A percentile compares a stretch with the other conserved stretches of the same genome.
phyloP scores from a whole-genome alignment of 164 flowering plant genomes.

The Vitis rotundifolia region DNA sequence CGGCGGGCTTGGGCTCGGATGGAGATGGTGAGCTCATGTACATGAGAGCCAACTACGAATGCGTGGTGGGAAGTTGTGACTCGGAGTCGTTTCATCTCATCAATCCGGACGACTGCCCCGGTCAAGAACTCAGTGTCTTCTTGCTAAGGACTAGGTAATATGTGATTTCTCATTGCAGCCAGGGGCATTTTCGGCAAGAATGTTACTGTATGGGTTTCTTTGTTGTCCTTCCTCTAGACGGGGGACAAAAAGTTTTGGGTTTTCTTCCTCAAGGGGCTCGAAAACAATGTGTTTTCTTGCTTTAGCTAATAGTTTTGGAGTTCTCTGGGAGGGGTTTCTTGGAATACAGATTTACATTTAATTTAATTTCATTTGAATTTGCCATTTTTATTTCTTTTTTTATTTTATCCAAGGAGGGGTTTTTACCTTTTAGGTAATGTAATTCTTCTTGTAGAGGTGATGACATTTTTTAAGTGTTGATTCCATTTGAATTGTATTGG shows the following conservation, averaged over 20 bases:
- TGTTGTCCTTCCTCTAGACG: neutral
- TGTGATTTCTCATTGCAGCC: too few species aligned
- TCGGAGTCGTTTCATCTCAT: constrained; percentile 83
- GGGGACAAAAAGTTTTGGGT: neutral
- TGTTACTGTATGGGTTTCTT: neutral
- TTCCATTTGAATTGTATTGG: too few species aligned
- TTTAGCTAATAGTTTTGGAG: neutral
- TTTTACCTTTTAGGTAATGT: too few species aligned
- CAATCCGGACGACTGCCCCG: constrained; percentile 57
- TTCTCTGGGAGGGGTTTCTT: neutral
- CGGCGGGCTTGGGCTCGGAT: constrained; percentile 30
- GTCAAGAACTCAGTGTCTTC: constrained; percentile 86
- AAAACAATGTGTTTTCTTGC: constrained; percentile 13
- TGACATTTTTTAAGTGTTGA: too few species aligned
- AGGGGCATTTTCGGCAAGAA: too few species aligned
- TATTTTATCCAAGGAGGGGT: too few species aligned
- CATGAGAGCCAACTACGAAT: constrained; percentile 82
- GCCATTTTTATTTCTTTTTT: too few species aligned
- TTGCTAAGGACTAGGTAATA: constrained; percentile 55
- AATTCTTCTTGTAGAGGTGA: too few species aligned
- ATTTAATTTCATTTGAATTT: neutral
- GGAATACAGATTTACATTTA: neutral
- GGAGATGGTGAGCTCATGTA: constrained; percentile 58
- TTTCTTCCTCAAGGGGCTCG: constrained; percentile 7
- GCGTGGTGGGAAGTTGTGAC: constrained; percentile 64